Conservation (phyloP, 257 asterid species). For the Craterostigma plantagineum region DNA sequence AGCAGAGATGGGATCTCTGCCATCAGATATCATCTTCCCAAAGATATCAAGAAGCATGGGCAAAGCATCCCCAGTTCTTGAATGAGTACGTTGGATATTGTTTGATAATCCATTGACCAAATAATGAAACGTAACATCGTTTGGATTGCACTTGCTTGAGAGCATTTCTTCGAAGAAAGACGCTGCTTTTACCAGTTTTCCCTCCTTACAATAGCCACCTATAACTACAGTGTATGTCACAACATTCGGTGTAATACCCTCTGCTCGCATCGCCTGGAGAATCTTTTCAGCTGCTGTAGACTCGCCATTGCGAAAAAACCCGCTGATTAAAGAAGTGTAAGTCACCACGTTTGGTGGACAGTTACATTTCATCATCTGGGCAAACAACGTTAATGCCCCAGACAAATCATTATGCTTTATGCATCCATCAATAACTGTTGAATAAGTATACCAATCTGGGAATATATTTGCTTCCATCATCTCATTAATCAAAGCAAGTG, state of each 20-base stretch:
- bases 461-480: conserved; percentile 30
- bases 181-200: conserved; percentile 47
- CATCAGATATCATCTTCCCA: conserved; percentile 40
- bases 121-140: conserved; percentile 61
- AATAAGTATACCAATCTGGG: conserved; percentile 68
- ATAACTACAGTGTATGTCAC: conserved; percentile 67
- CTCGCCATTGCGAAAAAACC: conserved; percentile 49
- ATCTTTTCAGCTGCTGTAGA: conserved; percentile 34
- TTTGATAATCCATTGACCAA: conserved; percentile 59
- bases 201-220: conserved; percentile 60
- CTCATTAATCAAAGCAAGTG: conserved; percentile 33
- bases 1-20: conserved; percentile 37
- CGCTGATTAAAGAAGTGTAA: conserved; percentile 54
- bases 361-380: conserved; percentile 33
- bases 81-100: conserved; percentile 10
- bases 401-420: conserved; percentile 47
- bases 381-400: conserved; percentile 40
- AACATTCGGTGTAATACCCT: conserved; percentile 53
- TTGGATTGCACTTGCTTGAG: conserved; percentile 48
- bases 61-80: conserved; percentile 4
- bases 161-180: conserved; percentile 61
- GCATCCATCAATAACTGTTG: conserved; percentile 71
- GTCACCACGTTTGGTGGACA: conserved; percentile 41
- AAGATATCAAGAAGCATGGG: conserved; percentile 44
- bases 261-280: conserved; percentile 35